These are phyloP conservation scores for Candida insectalens DNA, from an alignment of 805 yeast genomes.

Conservation along the genomic window DNA sequence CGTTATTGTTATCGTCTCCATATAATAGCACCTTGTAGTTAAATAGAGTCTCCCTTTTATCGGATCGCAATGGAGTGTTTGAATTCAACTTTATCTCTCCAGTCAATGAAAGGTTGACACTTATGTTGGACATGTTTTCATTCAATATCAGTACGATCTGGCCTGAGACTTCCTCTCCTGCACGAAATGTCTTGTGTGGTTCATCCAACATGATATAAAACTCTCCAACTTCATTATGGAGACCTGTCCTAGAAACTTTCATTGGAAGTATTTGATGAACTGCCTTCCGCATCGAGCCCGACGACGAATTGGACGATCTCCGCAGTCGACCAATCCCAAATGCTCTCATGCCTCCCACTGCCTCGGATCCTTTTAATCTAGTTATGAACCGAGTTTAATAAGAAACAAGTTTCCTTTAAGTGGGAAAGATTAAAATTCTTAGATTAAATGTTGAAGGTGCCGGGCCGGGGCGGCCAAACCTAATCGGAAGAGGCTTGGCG, in stretches of 20 bases:
- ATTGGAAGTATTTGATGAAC: constrained; percentile 35
- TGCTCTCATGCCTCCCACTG: too few relatives aligned
- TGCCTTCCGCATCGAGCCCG: constrained; percentile 35
- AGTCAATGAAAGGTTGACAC: constrained; percentile 41
- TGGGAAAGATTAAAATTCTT: too few relatives aligned
- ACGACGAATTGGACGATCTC: not conserved
- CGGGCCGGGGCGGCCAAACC: too few relatives aligned
- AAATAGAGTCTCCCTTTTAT: constrained; percentile 40
- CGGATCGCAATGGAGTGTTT: constrained; percentile 41
- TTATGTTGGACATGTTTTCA: constrained; percentile 44
- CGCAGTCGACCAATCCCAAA: too few relatives aligned
- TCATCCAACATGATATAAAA: constrained; percentile 63
- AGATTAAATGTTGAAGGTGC: too few relatives aligned
- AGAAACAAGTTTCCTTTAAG: too few relatives aligned
- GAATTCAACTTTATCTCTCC: constrained; percentile 50
- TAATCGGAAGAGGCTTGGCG: too few relatives aligned
- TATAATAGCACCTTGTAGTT: constrained; percentile 50
- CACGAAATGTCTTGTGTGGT: constrained; percentile 70
- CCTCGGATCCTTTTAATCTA: too few relatives aligned
- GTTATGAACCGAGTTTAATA: too few relatives aligned
- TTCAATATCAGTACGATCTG: constrained; percentile 47
- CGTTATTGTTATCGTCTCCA: constrained; percentile 28
- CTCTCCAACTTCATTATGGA: constrained; percentile 42
- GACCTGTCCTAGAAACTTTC: constrained; percentile 13
- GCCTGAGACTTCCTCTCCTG: constrained; percentile 70